Percentiles rank a stretch among this genome's conserved stretches.
phyloP scores from a whole-genome alignment of 1,139 yeast genomes.

The Kodamaea derodonti region DNA sequence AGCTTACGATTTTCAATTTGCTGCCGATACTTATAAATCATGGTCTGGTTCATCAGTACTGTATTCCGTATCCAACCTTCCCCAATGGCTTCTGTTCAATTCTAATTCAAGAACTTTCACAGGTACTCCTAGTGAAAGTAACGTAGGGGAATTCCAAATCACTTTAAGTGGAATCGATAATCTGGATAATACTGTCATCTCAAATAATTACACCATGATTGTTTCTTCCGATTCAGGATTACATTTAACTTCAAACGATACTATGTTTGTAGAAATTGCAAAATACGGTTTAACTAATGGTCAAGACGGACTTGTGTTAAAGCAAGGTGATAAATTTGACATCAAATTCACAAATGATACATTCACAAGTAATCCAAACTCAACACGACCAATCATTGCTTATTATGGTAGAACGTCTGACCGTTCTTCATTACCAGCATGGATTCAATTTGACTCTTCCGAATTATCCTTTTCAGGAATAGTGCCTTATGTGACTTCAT shows the following conservation, averaged over 20 bases:
- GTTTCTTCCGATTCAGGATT: slow-evolving; percentile 56
- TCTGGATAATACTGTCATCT: slow-evolving; percentile 38
- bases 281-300: slow-evolving; percentile 70
- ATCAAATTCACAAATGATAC: slow-evolving; percentile 58
- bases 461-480: slow-evolving; percentile 75
- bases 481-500: slow-evolving; percentile 81
- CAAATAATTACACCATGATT: slow-evolving; percentile 53
- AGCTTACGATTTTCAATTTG: slow-evolving; percentile 63
- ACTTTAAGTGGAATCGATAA: slow-evolving; percentile 64
- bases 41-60: slow-evolving; percentile 37
- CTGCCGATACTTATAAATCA: slow-evolving; percentile 67
- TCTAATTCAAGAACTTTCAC: slow-evolving; percentile 52
- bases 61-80: slow-evolving; percentile 58
- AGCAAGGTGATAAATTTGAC: slow-evolving; percentile 63
- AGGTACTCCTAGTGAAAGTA: slow-evolving; percentile 59
- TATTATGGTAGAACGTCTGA: slow-evolving; percentile 81
- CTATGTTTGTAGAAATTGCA: slow-evolving; percentile 49
- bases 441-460: slow-evolving; percentile 69
- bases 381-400: slow-evolving; percentile 49
- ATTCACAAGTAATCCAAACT: slow-evolving; percentile 45
- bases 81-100: slow-evolving; percentile 79
- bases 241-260: slow-evolving; percentile 31
- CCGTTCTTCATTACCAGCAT: slow-evolving; percentile 85
- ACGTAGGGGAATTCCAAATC: slow-evolving; percentile 44
- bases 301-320: slow-evolving; percentile 63